Evolutionary conservation across 495 filamentous ascomycete genomes (phyloP), one percentile per base, ranked within the genome.

Genomic region (Penicillium simplicissimum): DNA sequence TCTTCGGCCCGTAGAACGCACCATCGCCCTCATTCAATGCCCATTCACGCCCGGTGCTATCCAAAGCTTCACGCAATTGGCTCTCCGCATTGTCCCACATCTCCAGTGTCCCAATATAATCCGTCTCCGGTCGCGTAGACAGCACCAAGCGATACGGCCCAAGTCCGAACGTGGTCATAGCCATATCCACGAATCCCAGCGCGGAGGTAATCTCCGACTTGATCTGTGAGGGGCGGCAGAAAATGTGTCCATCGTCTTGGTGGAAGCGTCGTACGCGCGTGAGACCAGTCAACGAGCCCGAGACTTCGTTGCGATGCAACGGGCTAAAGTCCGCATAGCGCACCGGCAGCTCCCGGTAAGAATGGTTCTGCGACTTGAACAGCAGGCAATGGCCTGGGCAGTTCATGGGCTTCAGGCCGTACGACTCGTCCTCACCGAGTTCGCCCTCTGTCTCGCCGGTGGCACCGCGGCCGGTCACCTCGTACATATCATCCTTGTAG

Each of bases 321-420:
- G 93, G 88, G 65, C 91, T 92, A 77, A 96, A 97, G 72, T 97
- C 93, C 55, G 93, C 92, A 76, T 93, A 96, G 67, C 93, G 87
- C 60, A 96, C 87, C 3, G 93, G 93, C 34, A 97, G 77, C 62
- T 96, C 90, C 66, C 88, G 83, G 69, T 92, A 94, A 64, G 87
- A 92, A 60, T 88, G 85, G 40, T 74, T 82, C 55, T 90, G 82
- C 51, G 86, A 86, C 65, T 82, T 81, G 73, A 96, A 97, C 35
- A 97, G 85, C 51, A 97, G 78, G 74, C 93, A 97, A 74, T 97
- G 93, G 13, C 93, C 93, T 0, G 93, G 93, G 71, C 93, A 97
- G 67, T 97, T 97, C 93, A 97, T 97, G 23, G 93, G 93, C 71
- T 97, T 97, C 53, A 97, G 81, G 3, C 91, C 92, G 70, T 93